Evolutionary conservation across 257 asterid species (phyloP).

Genomic region (Fraxinus pennsylvanica): DNA sequence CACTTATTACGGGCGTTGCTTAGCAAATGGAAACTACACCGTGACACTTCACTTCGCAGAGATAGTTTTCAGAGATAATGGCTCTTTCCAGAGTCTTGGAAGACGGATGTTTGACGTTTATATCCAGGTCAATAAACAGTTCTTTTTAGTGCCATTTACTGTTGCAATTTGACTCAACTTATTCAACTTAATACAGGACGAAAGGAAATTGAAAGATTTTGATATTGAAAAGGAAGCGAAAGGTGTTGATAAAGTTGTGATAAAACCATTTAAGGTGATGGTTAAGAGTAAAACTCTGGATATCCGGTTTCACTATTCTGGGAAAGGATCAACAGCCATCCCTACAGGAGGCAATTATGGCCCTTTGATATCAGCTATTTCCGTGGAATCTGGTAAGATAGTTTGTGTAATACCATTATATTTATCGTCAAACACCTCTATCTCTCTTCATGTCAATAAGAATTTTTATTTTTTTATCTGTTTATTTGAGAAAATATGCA

Average conservation of each 20-base stretch:
- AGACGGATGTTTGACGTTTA: conserved; percentile 65
- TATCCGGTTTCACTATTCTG: conserved; percentile 46
- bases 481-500: not conserved
- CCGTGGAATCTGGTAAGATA: conserved; percentile 48
- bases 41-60: conserved; percentile 69
- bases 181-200: conserved; percentile 35
- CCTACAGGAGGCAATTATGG: conserved; percentile 54
- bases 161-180: not conserved
- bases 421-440: too few species aligned
- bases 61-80: conserved; percentile 46
- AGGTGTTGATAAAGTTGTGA: conserved; percentile 42
- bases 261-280: conserved; percentile 22
- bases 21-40: conserved; percentile 63
- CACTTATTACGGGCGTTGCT: conserved; percentile 65
- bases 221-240: conserved; percentile 41
- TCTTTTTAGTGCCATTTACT: not conserved
- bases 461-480: too few species aligned
- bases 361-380: conserved; percentile 62
- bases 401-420: not conserved
- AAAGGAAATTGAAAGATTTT: conserved; percentile 44
- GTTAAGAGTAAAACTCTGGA: conserved; percentile 44
- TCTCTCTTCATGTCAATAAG: too few species aligned
- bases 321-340: conserved; percentile 55
- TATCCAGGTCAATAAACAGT: conserved; percentile 44
- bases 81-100: conserved; percentile 58